Conservation (phyloP, 2,329 filamentous ascomycete genomes). For the Ilyonectria destructans region DNA sequence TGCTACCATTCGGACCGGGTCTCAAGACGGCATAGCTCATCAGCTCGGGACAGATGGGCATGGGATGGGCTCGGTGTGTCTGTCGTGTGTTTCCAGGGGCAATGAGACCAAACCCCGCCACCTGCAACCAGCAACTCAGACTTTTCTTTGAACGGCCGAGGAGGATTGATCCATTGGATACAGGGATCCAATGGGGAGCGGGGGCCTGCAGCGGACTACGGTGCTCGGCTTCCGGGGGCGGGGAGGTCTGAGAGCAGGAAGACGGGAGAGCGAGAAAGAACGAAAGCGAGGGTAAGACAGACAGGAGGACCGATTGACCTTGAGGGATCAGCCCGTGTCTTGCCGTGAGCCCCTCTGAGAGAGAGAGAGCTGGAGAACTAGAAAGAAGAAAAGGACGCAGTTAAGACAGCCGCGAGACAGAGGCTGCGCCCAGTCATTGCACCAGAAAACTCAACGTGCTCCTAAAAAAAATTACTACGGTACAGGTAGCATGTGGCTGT, state of each 20-base stretch:
- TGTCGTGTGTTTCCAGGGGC: slow-evolving; percentile 10
- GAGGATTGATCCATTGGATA: slow-evolving; percentile 12
- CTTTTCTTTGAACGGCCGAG: slow-evolving; percentile 4
- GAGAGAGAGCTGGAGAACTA: not conserved
- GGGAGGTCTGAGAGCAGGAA: slow-evolving; percentile 15
- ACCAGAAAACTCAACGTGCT: slow-evolving; percentile 49
- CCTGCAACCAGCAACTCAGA: not conserved
- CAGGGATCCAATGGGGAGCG: slow-evolving; percentile 7
- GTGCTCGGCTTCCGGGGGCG: slow-evolving; percentile 45
- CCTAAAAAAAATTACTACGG: slow-evolving; percentile 24
- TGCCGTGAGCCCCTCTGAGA: not conserved
- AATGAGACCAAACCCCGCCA: slow-evolving; percentile 26
- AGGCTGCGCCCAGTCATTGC: slow-evolving; percentile 41
- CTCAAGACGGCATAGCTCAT: not conserved
- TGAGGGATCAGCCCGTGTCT: slow-evolving; percentile 6
- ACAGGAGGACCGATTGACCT: slow-evolving; percentile 20
- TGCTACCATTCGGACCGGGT: not conserved
- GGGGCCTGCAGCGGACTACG: slow-evolving; percentile 18
- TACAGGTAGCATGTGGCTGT: slow-evolving; percentile 15
- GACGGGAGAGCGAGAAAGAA: slow-evolving; percentile 37
- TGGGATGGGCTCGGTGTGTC: not conserved
- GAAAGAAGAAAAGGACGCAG: slow-evolving; percentile 2
- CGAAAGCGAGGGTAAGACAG: slow-evolving; percentile 17
- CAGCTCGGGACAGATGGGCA: not conserved
- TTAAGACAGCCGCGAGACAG: slow-evolving; percentile 1